Evolutionary conservation across 2,329 filamentous ascomycete species (phyloP), one percentile per base, ranked within the genome.

Genomic region (Sphaerulina populicola): DNA sequence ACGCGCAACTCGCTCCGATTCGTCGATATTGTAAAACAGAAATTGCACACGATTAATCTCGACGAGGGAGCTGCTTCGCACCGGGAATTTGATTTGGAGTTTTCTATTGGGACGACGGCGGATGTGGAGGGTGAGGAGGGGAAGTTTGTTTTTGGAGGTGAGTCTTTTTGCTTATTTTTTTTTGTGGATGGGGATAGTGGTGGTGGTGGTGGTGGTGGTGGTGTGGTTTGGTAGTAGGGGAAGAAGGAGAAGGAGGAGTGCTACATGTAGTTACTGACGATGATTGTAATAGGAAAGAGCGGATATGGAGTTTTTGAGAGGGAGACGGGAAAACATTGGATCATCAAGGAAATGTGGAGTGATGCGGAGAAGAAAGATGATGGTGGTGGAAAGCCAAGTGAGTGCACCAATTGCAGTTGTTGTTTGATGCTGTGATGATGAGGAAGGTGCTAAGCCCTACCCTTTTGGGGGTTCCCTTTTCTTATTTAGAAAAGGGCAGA

Each of bases 261-360:
- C 23, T 27, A 7, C 23, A 18, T 18, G 18, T 27, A 27, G 23
- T 1, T 27, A 27, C 23, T 27, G 23, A 5, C 6, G 23, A 6
- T 27, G 23, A 27, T 27, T 1, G 1, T 27, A 7, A 27, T 40
- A 81, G 86, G 65, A 94, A 95, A 73, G 78, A 27, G 83, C 66
- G 89, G 89, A 53, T 80, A 87, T 61, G 89, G 87, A n/a, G 74
- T 87, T 47, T 76, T 91, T 59, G 80, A 94, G 66, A 80, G 83
- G 14, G 63, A 71, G 49, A 79, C 77, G 1, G 75, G 76, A 54
- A 70, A 75, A 52, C 72, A 78, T 57, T 71, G 72, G 47, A 81
- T 81, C 67, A 71, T 83, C 59, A 73, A 73, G 59, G 74, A 77
- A 57, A 74, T 76, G 50, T 82, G 79, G 77, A 71, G 66, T 29